A percentile compares a stretch with the other conserved stretches of the same genome.
Conservation (phyloP, 768 basidiomycete genomes). For the Pleurotus tuoliensis region DNA sequence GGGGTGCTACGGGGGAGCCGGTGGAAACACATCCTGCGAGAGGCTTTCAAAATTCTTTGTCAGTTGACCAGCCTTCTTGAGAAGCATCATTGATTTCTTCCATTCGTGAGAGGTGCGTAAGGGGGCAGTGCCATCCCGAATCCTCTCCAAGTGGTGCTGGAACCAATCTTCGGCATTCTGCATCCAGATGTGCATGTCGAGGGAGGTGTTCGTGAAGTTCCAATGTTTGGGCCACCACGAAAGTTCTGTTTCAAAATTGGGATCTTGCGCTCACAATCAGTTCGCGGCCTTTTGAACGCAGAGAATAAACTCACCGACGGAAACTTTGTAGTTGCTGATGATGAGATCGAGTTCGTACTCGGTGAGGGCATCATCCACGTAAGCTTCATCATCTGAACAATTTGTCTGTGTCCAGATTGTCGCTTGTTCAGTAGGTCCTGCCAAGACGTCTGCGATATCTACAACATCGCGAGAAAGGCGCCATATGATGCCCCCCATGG, state of each 20-base stretch:
- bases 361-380: conserved; percentile 19
- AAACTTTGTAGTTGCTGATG: conserved; percentile 18
- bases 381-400: not conserved
- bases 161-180: conserved; percentile 17
- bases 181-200: conserved; percentile 16
- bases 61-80: not conserved
- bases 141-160: not conserved
- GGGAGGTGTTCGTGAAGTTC: conserved; percentile 3
- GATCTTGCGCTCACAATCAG: not conserved
- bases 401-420: conserved; percentile 1
- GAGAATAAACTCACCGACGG: conserved; percentile 12
- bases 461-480: conserved; percentile 17
- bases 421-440: conserved; percentile 15
- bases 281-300: not conserved
- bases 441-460: conserved; percentile 7
- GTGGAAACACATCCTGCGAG: too few species aligned
- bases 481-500: conserved; percentile 21
- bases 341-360: conserved; percentile 17
- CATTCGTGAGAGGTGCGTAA: not conserved
- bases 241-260: not conserved
- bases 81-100: conserved; percentile 1
- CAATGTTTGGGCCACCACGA: conserved; percentile 18
- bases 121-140: not conserved
- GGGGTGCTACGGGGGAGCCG: too few species aligned
- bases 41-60: not conserved